Base-by-base conservation (phyloP, 805 yeast genomes). In the Candida ovalis region DNA sequence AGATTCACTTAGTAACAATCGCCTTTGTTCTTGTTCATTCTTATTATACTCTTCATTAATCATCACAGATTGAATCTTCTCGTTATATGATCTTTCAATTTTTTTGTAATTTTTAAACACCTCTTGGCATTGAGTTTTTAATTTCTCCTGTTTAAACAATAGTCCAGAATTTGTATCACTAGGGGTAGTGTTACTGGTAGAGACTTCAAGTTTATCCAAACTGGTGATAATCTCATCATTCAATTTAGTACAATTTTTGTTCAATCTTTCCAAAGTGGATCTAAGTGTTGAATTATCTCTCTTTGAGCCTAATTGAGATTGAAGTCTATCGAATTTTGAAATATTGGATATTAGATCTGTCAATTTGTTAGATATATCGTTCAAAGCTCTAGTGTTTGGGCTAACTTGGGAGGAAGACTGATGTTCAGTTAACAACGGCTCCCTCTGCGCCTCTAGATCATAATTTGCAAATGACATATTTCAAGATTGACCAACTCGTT, bases 381-480 rank as follows among this genome's bases (percentile, higher is more conserved):
- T 58, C 23, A 59, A 49, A 21, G 46, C 40, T 15, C 39, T 24
- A 19, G 47, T 30, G 18, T 36, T 21, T 3, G 30, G 44, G 30
- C 22, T 27, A 13, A 18, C 27, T 13, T 22, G 13, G 23, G 35
- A 12, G 30, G 36, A 35, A 4, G 38, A 35, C 38, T 8, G 9
- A 13, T 35, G 38, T 9, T 28, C 22, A n/a, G 28, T 15, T 21
- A 15, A 43, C 40, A 36, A 43, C 41, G 37, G 25, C 24, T 18
- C 19, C 40, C 56, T 67, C 52, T 78, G 81, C 1, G 82, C 77
- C 57, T 78, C 82, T 12, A 72, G 45, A 57, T 77, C 81, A 50
- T 66, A 68, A 47, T 76, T 75, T 37, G 82, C 82, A 68, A 78
- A 78, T 13, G 83, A 78, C 83, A 78, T 78, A 22, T n/a, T n/a